Conservation (phyloP, 768 basidiomycete species). For the Xanthoconium purpureum region DNA sequence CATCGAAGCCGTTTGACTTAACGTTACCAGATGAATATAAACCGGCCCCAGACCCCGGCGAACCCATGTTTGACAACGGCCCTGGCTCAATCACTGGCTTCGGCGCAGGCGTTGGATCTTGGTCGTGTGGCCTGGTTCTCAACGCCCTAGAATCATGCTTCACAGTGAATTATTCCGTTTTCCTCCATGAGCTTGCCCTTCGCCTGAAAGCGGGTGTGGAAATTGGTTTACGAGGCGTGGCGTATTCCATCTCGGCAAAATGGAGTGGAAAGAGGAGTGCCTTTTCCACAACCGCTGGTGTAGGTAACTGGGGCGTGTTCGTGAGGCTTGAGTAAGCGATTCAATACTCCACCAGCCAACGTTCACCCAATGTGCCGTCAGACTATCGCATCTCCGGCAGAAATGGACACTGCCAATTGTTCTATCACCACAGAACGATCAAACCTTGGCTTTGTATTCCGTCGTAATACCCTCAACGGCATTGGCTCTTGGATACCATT, state of each 20-base stretch:
- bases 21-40: slow-evolving; percentile 24
- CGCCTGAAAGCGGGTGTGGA: slow-evolving; percentile 50
- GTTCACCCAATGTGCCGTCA: slow-evolving; percentile 28
- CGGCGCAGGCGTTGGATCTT: slow-evolving; percentile 43
- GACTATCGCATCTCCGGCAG: slow-evolving; percentile 57
- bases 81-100: slow-evolving; percentile 54
- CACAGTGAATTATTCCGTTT: slow-evolving; percentile 49
- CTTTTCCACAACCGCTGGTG: slow-evolving; percentile 43
- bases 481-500: slow-evolving; percentile 52
- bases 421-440: slow-evolving; percentile 49
- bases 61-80: slow-evolving; percentile 25
- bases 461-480: slow-evolving; percentile 54
- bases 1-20: slow-evolving; percentile 40
- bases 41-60: slow-evolving; percentile 18
- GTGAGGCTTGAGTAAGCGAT: slow-evolving; percentile 51
- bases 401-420: slow-evolving; percentile 54
- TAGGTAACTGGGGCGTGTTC: slow-evolving; percentile 47
- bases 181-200: slow-evolving; percentile 53
- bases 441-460: slow-evolving; percentile 47
- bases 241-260: slow-evolving; percentile 41
- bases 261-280: slow-evolving; percentile 48
- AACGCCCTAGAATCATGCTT: slow-evolving; percentile 46
- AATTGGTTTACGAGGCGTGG: slow-evolving; percentile 44
- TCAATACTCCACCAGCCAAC: slow-evolving; percentile 6
- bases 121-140: slow-evolving; percentile 49